These are phyloP conservation scores for Cladophialophora yegresii DNA, from an alignment of 2,329 filamentous ascomycete species.

Conservation along the genomic window DNA sequence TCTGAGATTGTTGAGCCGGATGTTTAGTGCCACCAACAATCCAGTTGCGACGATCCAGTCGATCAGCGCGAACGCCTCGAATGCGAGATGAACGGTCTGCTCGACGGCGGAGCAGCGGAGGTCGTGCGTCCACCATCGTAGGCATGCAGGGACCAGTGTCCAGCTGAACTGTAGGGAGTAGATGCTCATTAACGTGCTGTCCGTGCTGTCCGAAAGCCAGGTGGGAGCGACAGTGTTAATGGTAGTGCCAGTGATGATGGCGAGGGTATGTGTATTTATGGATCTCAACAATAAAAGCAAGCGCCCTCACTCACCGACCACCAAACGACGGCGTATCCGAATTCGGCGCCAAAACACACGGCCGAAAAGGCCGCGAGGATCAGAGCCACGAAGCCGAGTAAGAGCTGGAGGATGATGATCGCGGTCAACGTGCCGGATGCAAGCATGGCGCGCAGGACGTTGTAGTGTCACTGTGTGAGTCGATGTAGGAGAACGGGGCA, in stretches of 20 bases:
- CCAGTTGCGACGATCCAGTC: constrained; percentile 8
- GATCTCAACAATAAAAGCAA: background rate
- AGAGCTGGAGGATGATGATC: constrained; percentile 2
- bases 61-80: constrained; percentile 7
- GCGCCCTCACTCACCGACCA: constrained; percentile 15
- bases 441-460: too few relatives aligned
- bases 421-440: background rate
- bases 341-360: constrained; percentile 14
- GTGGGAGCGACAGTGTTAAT: background rate
- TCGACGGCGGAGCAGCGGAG: constrained; percentile 2
- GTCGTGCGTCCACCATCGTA: constrained; percentile 11
- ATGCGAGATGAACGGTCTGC: constrained; percentile 9
- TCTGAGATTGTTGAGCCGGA: constrained; percentile 6
- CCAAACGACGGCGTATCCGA: constrained; percentile 13
- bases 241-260: background rate
- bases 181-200: background rate
- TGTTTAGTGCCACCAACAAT: constrained; percentile 8
- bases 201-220: background rate
- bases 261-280: background rate
- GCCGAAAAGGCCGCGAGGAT: constrained; percentile 12
- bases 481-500: too few relatives aligned
- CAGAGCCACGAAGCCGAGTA: constrained; percentile 10
- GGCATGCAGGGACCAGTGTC: constrained; percentile 4
- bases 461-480: background rate
- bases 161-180: constrained; percentile 10